Evolutionary conservation across 2,329 filamentous ascomycete genomes (phyloP), one percentile per base, ranked within the genome.

Genomic region (Mycocentrospora acerina): DNA sequence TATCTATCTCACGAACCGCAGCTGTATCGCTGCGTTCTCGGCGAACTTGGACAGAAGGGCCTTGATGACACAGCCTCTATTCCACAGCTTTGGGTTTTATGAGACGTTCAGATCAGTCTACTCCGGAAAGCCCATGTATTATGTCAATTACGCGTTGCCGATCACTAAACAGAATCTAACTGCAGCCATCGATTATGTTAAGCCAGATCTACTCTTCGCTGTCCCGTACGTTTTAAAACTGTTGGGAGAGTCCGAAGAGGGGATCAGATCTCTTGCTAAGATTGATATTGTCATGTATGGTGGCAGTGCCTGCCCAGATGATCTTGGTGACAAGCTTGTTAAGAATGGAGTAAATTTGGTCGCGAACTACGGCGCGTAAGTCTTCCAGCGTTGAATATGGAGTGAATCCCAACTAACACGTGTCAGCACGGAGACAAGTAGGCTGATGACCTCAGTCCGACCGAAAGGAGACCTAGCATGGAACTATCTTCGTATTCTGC

Each of bases 201-300:
- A 71, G 13, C 71, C 74, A 1, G 72, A 83, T 36, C 74, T 78
- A 14, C 75, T 85, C 22, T 76, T 82, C 40, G 75, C 71, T 3
- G 82, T 86, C 0, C 82, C 83, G 0, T 86, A 85, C 47, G 76
- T 79, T 0, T 59, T 86, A 13, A 85, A 85, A 52, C 64, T 86
- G 0, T 68, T 86, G 1, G 75, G 75, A 0, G 83, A 86, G 54
- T 73, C 74, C 0, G 66, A 76, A 0, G 71, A 75, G 13, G 83
- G 82, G 0, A 70, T 82, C 11, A 52, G 64, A 1, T 64, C 65
- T 2, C 60, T 83, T 12, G 59, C 61, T 1, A 60, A 64, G 16
- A 66, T 75, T 9, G 75, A 79, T 48, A 51, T 79, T 2, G 78
- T 83, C 13, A 69, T 80, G 49, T 82, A 75, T 44, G 79, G 75